These are phyloP conservation scores for Conticribra guillardii DNA, from an alignment of 108 stramenopile genomes.

Conservation along the genomic window DNA sequence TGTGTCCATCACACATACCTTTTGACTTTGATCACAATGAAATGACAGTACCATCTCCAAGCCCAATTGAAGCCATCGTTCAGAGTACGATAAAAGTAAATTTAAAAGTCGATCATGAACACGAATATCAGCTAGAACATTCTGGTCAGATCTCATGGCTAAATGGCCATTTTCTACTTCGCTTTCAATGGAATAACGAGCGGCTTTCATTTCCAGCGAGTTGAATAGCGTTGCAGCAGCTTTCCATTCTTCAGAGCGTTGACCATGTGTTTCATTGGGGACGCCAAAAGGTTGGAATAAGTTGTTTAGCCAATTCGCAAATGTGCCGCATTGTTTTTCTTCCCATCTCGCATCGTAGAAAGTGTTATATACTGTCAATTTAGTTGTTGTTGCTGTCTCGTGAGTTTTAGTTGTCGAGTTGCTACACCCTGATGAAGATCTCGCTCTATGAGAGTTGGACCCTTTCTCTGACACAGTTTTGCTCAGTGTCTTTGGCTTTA, in stretches of 20 bases:
- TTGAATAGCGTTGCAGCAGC: conserved; percentile 48
- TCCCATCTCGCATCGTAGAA: background rate
- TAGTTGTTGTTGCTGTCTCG: background rate
- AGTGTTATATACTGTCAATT: background rate
- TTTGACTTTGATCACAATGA: conserved; percentile 45
- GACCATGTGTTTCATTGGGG: no score
- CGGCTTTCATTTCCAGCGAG: conserved; percentile 43
- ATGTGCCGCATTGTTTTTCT: background rate
- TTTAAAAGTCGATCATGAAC: conserved; percentile 66
- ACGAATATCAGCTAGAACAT: conserved; percentile 83
- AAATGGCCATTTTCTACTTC: conserved; percentile 80
- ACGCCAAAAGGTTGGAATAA: background rate
- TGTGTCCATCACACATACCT: background rate
- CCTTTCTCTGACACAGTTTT: no score
- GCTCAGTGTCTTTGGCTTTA: no score
- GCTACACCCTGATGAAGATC: no score
- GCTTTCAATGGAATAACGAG: conserved; percentile 51
- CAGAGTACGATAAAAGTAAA: conserved; percentile 86
- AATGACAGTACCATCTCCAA: conserved; percentile 87
- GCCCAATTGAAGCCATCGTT: conserved; percentile 89
- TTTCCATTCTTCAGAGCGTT: conserved; percentile 34
- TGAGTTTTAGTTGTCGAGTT: no score
- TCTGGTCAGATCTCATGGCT: conserved; percentile 78
- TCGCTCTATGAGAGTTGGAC: no score
- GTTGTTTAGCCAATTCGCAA: background rate